Base-by-base conservation (phyloP, 164 flowering plant species). In the Magnolia kwangsiensis region DNA sequence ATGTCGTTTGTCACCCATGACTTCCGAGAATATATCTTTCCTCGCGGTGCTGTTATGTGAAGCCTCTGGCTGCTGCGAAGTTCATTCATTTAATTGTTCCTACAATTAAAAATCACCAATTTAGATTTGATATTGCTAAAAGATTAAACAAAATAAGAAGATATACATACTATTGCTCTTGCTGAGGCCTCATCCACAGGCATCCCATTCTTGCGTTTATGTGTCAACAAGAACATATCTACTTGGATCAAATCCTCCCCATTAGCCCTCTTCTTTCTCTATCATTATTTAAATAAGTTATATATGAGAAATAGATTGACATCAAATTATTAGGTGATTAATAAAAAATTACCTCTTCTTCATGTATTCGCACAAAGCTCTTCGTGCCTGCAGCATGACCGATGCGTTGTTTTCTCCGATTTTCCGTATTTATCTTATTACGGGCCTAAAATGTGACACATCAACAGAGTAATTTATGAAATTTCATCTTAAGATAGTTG, bases 141-240 rank as follows among this genome's bases (percentile, higher is more conserved):
- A 24, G 21, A 49, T 16, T 23, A 4, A 11, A 68, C 29, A 49
- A 21, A 24, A 24, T 18, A 16, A 45, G 11, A n/a, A 1, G 7
- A n/a, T 59, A 59, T 63, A 68, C 83, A 50, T 81, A 79, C 82
- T n/a, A 83, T 81, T 13, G 69, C 66, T 49, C 61, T 69, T 0
- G 82, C 69, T 50, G 83, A 73, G 8, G 70, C 61, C 18, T 77
- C 77, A 79, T 83, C 72, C 67, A 83, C 1, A 24, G 27, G 27
- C 27, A 24, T 24, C 27, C 1, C 27, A 24, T 24, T 24, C 27
- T 24, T 24, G 27, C 27, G 1, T 24, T 0, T 24, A 24, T 24
- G 27, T 0, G 27, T 24, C 27, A 24, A 24, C 1, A 24, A 0
- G 27, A 24, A 24, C 27, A 24, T 0, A 24, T 24, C 27, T 1